A percentile compares a stretch with the other conserved stretches of the same genome.
Conservation (phyloP, 345 rosid genomes). For the Salix brachista region DNA sequence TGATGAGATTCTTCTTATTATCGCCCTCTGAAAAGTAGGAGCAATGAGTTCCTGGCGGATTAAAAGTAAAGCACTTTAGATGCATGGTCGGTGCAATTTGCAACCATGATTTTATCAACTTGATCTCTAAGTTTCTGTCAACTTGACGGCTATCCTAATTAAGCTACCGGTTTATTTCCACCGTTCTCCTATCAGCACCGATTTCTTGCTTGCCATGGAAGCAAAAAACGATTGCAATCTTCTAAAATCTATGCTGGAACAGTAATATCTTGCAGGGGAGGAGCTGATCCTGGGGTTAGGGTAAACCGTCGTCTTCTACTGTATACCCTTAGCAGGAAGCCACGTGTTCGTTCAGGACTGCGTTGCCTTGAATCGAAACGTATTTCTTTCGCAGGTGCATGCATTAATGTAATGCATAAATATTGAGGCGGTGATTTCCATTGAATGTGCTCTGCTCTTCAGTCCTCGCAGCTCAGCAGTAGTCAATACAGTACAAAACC, state of each 20-base stretch:
- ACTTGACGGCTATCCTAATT: neutral
- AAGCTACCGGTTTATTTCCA: neutral
- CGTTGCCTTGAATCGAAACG: neutral
- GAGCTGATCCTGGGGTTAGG: neutral
- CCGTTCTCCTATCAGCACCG: neutral
- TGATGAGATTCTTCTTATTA: neutral
- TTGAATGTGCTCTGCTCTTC: neutral
- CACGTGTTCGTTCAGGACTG: slow-evolving; percentile 8
- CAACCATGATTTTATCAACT: neutral
- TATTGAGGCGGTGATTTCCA: neutral
- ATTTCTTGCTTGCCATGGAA: neutral
- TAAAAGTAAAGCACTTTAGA: slow-evolving; percentile 8
- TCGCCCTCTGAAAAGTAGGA: neutral
- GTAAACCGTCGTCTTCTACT: neutral
- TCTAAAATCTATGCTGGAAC: neutral
- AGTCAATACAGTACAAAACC: neutral
- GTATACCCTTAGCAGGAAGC: neutral
- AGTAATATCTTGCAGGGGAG: neutral
- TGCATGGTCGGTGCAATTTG: slow-evolving; percentile 2
- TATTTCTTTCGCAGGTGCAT: neutral
- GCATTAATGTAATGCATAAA: neutral
- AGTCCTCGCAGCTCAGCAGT: neutral
- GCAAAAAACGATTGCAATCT: neutral
- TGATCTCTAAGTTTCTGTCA: neutral
- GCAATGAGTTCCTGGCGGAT: slow-evolving; percentile 17